These are phyloP conservation scores for Salix udensis DNA, from an alignment of 345 rosid genomes.

Conservation along the genomic window DNA sequence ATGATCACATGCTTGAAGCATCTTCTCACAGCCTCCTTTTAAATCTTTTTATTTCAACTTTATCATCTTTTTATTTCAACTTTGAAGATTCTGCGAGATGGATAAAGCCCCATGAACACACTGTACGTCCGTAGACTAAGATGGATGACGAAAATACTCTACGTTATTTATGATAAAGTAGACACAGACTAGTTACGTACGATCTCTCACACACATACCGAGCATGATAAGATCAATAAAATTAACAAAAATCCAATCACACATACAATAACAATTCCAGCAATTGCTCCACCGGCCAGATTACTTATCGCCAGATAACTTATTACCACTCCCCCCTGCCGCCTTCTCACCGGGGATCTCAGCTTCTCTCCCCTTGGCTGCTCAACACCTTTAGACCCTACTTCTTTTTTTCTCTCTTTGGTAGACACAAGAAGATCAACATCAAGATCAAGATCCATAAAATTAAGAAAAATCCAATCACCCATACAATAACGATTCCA, in stretches of 20 bases:
- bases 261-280: no score
- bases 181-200: background rate
- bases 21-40: background rate
- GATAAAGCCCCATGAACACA: background rate
- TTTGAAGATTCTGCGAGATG: background rate
- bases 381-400: slow-evolving; percentile 7
- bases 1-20: background rate
- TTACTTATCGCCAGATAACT: no score
- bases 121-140: background rate
- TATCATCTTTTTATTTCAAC: no score
- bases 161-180: no score
- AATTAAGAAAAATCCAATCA: slow-evolving; percentile 20
- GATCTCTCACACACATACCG: background rate
- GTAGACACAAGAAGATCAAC: slow-evolving; percentile 26
- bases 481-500: slow-evolving; percentile 35
- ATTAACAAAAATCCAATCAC: no score
- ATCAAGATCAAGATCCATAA: slow-evolving; percentile 17
- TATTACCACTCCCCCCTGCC: slow-evolving; percentile 5
- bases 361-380: slow-evolving; percentile 12
- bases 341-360: slow-evolving; percentile 20
- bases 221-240: no score
- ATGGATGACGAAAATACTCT: background rate
- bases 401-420: slow-evolving; percentile 17
- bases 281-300: no score
- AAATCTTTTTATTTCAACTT: background rate